Percentiles rank a stretch among this genome's conserved stretches.
These are phyloP conservation scores for Penicillium manginii DNA, from an alignment of 495 filamentous ascomycete genomes.

Conservation along the genomic window DNA sequence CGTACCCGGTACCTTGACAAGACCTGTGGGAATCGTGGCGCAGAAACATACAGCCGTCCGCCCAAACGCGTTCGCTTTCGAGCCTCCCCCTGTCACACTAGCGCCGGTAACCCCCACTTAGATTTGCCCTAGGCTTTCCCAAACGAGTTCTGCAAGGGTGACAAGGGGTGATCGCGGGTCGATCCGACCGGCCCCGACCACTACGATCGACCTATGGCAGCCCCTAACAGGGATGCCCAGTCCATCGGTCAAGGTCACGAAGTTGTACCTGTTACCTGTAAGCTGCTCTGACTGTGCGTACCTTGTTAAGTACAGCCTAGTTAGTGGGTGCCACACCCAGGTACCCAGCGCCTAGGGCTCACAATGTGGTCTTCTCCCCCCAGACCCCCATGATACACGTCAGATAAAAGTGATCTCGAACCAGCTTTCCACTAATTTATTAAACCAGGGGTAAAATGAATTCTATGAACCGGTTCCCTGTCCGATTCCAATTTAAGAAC, in stretches of 20 bases:
- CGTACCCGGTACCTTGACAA: constrained; percentile 1
- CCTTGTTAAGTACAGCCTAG: neutral
- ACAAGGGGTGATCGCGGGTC: constrained; percentile 19
- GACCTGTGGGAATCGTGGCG: constrained; percentile 9
- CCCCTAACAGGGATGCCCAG: neutral
- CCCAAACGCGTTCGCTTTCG: constrained; percentile 2
- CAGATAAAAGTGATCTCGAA: neutral
- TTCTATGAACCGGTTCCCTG: neutral
- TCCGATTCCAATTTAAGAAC: neutral
- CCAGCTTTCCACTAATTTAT: neutral
- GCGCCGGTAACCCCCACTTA: constrained; percentile 1
- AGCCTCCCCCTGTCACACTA: constrained; percentile 1
- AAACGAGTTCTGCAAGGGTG: constrained; percentile 20
- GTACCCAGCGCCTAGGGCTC: neutral
- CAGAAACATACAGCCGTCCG: constrained; percentile 3
- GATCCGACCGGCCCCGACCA: constrained; percentile 16
- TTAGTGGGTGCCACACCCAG: neutral
- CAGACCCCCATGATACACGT: constrained; percentile 3
- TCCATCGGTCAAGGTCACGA: neutral
- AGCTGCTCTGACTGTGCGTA: neutral
- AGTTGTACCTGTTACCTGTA: constrained; percentile 6
- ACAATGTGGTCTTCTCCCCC: neutral
- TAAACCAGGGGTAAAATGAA: neutral
- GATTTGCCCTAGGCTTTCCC: neutral
- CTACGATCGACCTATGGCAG: constrained; percentile 13